These are phyloP conservation scores for Claviceps pusilla DNA, from an alignment of 2,329 filamentous ascomycete species.

Conservation along the genomic window DNA sequence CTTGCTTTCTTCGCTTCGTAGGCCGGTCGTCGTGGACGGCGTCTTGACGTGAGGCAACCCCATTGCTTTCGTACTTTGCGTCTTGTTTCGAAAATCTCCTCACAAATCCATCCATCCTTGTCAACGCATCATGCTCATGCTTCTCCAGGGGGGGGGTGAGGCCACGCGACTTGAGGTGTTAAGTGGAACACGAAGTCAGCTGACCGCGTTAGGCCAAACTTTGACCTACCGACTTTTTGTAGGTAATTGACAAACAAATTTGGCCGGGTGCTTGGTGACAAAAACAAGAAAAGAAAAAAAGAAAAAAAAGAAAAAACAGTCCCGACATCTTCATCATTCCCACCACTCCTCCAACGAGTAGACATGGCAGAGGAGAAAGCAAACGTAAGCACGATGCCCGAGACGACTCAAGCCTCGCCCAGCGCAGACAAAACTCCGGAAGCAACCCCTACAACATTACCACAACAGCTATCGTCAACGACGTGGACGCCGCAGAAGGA, in stretches of 20 bases:
- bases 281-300: no score
- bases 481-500: slow-evolving; percentile 20
- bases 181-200: slow-evolving; percentile 22
- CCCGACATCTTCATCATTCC: background rate
- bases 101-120: slow-evolving; percentile 25
- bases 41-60: background rate
- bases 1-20: slow-evolving; percentile 18
- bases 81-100: slow-evolving; percentile 14
- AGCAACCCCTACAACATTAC: slow-evolving; percentile 7
- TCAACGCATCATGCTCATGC: slow-evolving; percentile 3
- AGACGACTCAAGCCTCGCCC: slow-evolving; percentile 10
- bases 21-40: slow-evolving; percentile 10
- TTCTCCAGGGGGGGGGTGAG: background rate
- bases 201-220: slow-evolving; percentile 13
- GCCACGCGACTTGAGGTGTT: slow-evolving; percentile 4
- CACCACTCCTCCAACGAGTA: background rate
- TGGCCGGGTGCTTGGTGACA: background rate
- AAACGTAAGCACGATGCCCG: slow-evolving; percentile 9
- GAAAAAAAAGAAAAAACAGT: background rate
- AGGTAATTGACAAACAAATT: background rate
- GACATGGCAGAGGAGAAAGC: slow-evolving; percentile 18
- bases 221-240: no score
- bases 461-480: slow-evolving; percentile 1
- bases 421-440: slow-evolving; percentile 10
- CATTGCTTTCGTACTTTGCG: slow-evolving; percentile 3